These are phyloP conservation scores for Xylariaceae sp. DNA, from an alignment of 2,329 filamentous ascomycete species.

Conservation along the genomic window DNA sequence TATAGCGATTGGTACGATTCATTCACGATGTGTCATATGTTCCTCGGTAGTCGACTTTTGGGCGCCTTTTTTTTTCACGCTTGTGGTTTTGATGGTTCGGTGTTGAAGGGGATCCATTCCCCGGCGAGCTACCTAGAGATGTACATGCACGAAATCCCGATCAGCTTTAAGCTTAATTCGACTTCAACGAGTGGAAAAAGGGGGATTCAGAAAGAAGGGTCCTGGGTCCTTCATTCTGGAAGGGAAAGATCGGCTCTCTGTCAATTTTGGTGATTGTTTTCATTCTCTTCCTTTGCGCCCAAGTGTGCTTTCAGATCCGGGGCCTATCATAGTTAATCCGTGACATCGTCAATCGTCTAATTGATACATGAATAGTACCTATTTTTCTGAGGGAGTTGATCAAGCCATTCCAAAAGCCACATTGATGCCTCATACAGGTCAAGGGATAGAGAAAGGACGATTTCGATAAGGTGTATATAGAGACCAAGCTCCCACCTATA, in stretches of 20 bases:
- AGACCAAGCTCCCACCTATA: slow-evolving; percentile 19
- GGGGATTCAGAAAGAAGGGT: not conserved
- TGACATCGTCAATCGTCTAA: slow-evolving; percentile 19
- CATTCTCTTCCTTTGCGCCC: not conserved
- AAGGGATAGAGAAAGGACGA: slow-evolving; percentile 1
- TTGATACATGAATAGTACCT: slow-evolving; percentile 11
- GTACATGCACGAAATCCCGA: no score
- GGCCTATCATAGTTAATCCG: slow-evolving; percentile 1
- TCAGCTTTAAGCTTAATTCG: no score
- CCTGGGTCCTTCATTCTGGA: not conserved
- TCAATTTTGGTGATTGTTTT: not conserved
- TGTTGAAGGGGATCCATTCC: not conserved
- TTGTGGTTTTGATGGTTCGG: not conserved
- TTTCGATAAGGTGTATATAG: slow-evolving; percentile 19
- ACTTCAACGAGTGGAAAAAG: not conserved
- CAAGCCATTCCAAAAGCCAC: slow-evolving; percentile 4
- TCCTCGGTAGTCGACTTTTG: no score
- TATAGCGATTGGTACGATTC: no score
- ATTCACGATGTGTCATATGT: no score
- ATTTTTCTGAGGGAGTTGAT: slow-evolving; percentile 9
- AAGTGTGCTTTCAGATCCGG: not conserved
- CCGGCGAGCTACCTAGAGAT: no score
- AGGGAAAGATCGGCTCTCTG: not conserved
- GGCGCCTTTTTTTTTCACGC: no score
- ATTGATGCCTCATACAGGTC: slow-evolving; percentile 23